Evolutionary conservation across 352 stramenopile genomes (phyloP).

Genomic region (Phytophthora constricta): DNA sequence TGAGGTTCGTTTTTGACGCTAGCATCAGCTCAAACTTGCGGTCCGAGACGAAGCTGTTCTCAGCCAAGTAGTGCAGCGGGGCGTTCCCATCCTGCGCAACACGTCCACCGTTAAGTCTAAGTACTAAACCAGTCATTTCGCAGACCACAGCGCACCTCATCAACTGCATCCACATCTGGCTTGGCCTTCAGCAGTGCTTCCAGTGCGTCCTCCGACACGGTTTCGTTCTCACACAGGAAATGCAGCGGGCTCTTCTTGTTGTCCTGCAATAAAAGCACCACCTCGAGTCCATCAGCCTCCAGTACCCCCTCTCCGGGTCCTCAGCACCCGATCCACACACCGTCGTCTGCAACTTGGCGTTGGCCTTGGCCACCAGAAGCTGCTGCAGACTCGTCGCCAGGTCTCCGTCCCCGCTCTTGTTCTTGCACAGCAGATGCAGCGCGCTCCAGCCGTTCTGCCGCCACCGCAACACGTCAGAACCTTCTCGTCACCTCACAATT

Average conservation of each 20-base stretch:
- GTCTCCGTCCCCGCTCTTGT: slow-evolving; percentile 47
- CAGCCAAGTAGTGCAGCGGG: slow-evolving; percentile 65
- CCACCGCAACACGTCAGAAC: neutral
- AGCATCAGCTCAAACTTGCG: slow-evolving; percentile 52
- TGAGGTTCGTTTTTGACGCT: slow-evolving; percentile 49
- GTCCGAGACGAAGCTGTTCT: slow-evolving; percentile 53
- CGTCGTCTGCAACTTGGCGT: slow-evolving; percentile 45
- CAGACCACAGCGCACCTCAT: slow-evolving; percentile 44
- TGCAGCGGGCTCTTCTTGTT: slow-evolving; percentile 70
- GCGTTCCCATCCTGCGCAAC: slow-evolving; percentile 62
- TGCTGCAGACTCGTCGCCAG: slow-evolving; percentile 46
- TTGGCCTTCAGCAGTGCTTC: slow-evolving; percentile 51
- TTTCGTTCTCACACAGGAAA: slow-evolving; percentile 79
- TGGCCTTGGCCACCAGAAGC: slow-evolving; percentile 48
- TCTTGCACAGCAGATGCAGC: slow-evolving; percentile 75
- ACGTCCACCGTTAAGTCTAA: neutral
- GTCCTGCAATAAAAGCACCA: slow-evolving; percentile 32
- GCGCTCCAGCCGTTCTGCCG: slow-evolving; percentile 69
- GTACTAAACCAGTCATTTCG: neutral
- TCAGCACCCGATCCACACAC: slow-evolving; percentile 24
- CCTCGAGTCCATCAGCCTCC: too few relatives aligned
- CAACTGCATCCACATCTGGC: slow-evolving; percentile 47
- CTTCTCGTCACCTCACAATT: neutral
- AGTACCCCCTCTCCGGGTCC: neutral
- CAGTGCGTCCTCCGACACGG: slow-evolving; percentile 40